Evolutionary conservation across 495 filamentous ascomycete species (phyloP).

Genomic region (Lichenothelia convexa): DNA sequence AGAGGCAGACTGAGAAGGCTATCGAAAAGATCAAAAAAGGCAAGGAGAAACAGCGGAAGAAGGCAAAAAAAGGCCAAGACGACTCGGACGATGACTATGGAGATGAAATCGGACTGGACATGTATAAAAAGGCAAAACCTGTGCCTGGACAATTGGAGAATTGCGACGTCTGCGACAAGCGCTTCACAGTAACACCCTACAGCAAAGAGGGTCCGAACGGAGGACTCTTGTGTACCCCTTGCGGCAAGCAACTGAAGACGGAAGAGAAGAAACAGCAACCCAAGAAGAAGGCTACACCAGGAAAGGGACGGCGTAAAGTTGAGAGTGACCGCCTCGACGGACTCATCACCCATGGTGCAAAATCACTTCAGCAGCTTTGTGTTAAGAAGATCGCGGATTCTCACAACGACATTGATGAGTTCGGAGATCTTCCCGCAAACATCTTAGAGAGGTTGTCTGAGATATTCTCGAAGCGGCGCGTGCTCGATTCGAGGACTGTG

Average conservation of each 20-base stretch:
- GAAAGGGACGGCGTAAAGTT: conserved; percentile 42
- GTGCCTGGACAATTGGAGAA: conserved; percentile 74
- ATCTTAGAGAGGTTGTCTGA: conserved; percentile 59
- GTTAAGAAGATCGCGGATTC: conserved; percentile 72
- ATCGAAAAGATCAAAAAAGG: conserved; percentile 61
- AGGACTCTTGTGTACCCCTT: conserved; percentile 67
- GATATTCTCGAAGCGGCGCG: conserved; percentile 61
- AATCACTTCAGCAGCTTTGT: conserved; percentile 57
- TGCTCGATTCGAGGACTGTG: conserved; percentile 49
- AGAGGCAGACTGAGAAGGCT: conserved; percentile 37
- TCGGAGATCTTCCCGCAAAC: conserved; percentile 54
- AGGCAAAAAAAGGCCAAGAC: conserved; percentile 12
- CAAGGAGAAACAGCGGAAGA: conserved; percentile 44
- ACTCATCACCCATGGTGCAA: conserved; percentile 45
- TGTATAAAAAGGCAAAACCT: conserved; percentile 43
- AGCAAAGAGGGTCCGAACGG: conserved; percentile 64
- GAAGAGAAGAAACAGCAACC: conserved; percentile 38
- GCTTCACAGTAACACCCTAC: conserved; percentile 90
- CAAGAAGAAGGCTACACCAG: conserved; percentile 36
- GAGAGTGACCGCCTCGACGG: conserved; percentile 71
- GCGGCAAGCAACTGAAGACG: conserved; percentile 56
- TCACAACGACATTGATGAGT: conserved; percentile 61
- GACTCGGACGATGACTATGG: conserved; percentile 32
- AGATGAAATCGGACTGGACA: conserved; percentile 27
- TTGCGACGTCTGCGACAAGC: conserved; percentile 67